Percentiles rank a stretch among this genome's conserved stretches.
Conservation (phyloP, 140 eudicot genomes). For the Flaveria floridana region DNA sequence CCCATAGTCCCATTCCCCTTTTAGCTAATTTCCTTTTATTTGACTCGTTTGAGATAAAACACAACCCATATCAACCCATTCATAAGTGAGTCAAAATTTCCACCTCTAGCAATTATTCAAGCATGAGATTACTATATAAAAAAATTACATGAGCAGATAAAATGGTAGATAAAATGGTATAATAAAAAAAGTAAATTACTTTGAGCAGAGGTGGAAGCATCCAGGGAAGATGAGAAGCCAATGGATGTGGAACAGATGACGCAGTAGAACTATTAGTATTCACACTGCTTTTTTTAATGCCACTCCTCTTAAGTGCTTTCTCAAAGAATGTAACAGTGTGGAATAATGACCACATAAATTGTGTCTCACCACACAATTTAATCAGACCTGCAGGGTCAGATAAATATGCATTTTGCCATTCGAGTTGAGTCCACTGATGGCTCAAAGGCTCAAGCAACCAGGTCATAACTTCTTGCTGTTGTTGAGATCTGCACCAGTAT, state of each 20-base stretch:
- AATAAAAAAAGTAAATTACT: slow-evolving; percentile 44
- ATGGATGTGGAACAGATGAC: slow-evolving; percentile 61
- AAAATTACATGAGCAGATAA: background rate
- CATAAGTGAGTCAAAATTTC: slow-evolving; percentile 5
- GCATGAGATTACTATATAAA: background rate
- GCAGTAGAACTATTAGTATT: slow-evolving; percentile 43
- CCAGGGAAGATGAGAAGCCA: slow-evolving; percentile 90
- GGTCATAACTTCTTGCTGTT: slow-evolving; percentile 91
- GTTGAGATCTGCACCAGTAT: slow-evolving; percentile 61
- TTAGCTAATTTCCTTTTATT: background rate
- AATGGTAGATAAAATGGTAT: background rate
- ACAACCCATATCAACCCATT: slow-evolving; percentile 11
- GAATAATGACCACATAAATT: slow-evolving; percentile 91
- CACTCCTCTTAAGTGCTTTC: slow-evolving; percentile 96
- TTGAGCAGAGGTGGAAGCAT: slow-evolving; percentile 97
- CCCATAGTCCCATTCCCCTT: background rate
- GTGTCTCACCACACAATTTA: slow-evolving; percentile 72
- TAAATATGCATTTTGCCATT: slow-evolving; percentile 86
- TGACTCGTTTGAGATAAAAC: background rate
- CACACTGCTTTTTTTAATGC: slow-evolving; percentile 46
- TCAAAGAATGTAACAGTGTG: slow-evolving; percentile 95
- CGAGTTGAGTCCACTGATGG: slow-evolving; percentile 81
- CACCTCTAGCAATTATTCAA: slow-evolving; percentile 2
- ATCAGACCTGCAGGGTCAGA: slow-evolving; percentile 78
- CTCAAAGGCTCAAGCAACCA: slow-evolving; percentile 99